Conservation (phyloP, 495 filamentous ascomycete genomes). For the Chlorociboria aeruginascens region DNA sequence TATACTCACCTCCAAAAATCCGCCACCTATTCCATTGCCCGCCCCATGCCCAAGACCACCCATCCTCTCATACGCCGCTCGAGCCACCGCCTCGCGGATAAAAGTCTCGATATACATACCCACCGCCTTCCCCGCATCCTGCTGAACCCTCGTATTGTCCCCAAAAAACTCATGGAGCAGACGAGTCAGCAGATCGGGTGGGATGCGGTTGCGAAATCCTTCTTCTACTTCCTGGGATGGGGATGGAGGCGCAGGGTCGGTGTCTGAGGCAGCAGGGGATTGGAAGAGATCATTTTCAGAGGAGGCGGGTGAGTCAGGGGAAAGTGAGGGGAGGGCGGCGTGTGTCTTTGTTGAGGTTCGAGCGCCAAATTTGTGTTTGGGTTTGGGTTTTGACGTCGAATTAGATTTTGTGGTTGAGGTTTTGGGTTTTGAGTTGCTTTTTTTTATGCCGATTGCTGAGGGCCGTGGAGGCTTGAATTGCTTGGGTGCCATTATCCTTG, state of each 20-base stretch:
- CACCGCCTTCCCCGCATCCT: constrained; percentile 66
- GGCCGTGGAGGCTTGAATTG: constrained; percentile 18
- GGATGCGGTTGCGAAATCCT: constrained; percentile 37
- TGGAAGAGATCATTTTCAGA: neutral
- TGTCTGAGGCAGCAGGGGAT: neutral
- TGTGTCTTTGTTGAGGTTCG: neutral
- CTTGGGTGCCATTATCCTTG: constrained; percentile 15
- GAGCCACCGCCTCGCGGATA: constrained; percentile 79
- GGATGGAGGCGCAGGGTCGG: neutral
- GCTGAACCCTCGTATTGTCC: constrained; percentile 52
- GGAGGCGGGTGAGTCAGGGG: neutral
- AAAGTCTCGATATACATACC: constrained; percentile 87
- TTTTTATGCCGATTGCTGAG: neutral
- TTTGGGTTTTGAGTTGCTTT: constrained; percentile 1
- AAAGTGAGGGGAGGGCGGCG: neutral
- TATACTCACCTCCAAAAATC: constrained; percentile 69
- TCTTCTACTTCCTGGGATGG: neutral
- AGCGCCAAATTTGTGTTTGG: too few species aligned
- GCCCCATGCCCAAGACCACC: constrained; percentile 25
- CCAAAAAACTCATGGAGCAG: constrained; percentile 68
- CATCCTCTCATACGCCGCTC: constrained; percentile 59
- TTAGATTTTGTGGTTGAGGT: neutral
- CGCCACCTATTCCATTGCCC: constrained; percentile 27
- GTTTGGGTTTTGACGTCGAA: neutral
- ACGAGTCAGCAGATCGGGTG: constrained; percentile 57